These are phyloP conservation scores for Botrytis cinerea DNA, from an alignment of 2,329 filamentous ascomycete genomes.

Conservation along the genomic window DNA sequence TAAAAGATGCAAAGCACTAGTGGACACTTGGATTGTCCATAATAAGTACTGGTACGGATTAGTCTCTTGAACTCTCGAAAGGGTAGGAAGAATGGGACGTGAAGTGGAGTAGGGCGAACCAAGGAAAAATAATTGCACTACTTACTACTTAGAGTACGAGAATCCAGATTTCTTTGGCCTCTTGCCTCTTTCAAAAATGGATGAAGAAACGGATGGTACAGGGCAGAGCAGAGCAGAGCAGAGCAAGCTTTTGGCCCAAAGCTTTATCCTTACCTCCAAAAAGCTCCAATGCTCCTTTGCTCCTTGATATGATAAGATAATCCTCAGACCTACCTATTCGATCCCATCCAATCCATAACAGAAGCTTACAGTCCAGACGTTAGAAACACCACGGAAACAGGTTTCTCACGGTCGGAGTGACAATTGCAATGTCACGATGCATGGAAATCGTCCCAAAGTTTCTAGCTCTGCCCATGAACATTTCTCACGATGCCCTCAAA, in stretches of 20 bases:
- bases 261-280: conserved; percentile 10
- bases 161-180: background rate
- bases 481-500: background rate
- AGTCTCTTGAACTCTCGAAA: conserved; percentile 2
- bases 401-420: background rate
- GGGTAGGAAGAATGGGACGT: conserved; percentile 13
- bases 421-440: background rate
- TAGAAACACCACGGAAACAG: background rate
- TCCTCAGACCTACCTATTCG: background rate
- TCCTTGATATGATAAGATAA: background rate
- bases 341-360: background rate
- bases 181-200: background rate
- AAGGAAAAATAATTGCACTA: conserved; percentile 11
- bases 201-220: background rate
- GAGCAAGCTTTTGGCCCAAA: conserved; percentile 3
- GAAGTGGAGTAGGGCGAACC: conserved; percentile 1
- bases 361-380: background rate
- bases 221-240: background rate
- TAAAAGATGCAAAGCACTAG: conserved; percentile 4
- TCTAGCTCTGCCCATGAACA: conserved; percentile 6
- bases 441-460: background rate
- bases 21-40: background rate
- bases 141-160: background rate
- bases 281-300: background rate
- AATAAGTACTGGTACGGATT: conserved; percentile 5